phyloP scores from a whole-genome alignment of 345 rosid genomes.

The Tarenaya hassleriana region DNA sequence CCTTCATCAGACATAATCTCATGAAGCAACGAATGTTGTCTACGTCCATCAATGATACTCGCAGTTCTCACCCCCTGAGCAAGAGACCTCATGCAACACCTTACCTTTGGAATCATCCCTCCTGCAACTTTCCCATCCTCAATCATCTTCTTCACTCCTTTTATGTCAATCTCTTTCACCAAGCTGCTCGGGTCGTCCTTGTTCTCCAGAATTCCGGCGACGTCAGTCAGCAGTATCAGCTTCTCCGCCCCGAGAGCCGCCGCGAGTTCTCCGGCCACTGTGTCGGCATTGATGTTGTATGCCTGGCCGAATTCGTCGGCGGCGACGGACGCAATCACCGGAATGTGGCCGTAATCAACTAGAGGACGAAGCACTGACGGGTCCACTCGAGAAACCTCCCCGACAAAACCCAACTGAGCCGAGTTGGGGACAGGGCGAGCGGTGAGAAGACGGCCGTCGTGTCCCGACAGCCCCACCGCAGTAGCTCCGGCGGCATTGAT shows the following conservation, averaged over 20 bases:
- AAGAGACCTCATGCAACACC: constrained; percentile 72
- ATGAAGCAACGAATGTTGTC: constrained; percentile 69
- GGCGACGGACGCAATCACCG: constrained; percentile 88
- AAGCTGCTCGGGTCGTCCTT: constrained; percentile 56
- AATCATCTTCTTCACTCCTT: constrained; percentile 77
- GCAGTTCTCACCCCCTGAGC: constrained; percentile 90
- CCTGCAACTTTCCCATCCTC: constrained; percentile 69
- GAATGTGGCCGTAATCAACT: constrained; percentile 54
- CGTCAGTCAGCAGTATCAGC: constrained; percentile 77
- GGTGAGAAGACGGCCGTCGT: constrained; percentile 78
- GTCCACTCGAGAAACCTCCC: constrained; percentile 74
- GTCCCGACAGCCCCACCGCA: constrained; percentile 79
- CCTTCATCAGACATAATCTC: constrained; percentile 91
- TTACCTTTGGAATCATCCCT: constrained; percentile 93
- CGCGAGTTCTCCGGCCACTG: constrained; percentile 90
- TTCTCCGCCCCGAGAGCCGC: constrained; percentile 94
- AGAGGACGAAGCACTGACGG: constrained; percentile 52
- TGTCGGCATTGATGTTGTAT: constrained; percentile 89
- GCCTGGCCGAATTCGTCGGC: constrained; percentile 68
- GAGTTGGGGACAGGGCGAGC: constrained; percentile 73
- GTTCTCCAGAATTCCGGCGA: constrained; percentile 68
- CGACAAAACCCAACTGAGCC: constrained; percentile 69
- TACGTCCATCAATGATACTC: constrained; percentile 85
- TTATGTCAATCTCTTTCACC: constrained; percentile 79
- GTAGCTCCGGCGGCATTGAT: constrained; percentile 82